phyloP scores from a whole-genome alignment of 2,329 filamentous ascomycete genomes.

The Scopulariopsis brevicaulis region DNA sequence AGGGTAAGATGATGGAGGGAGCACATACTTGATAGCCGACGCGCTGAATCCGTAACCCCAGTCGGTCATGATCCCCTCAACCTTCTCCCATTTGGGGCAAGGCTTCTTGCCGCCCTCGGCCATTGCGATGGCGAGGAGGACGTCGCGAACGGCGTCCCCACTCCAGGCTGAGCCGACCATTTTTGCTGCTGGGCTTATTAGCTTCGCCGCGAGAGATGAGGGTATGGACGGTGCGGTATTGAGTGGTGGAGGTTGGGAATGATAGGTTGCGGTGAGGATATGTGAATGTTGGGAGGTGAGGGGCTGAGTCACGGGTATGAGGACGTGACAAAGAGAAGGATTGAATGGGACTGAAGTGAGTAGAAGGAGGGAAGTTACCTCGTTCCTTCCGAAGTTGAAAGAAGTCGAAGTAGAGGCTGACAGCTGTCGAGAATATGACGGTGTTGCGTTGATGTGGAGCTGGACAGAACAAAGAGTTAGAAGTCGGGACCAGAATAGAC shows the following conservation, averaged over 20 bases:
- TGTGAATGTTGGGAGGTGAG: background rate
- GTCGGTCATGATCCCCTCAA: conserved; percentile 22
- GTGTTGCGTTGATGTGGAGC: background rate
- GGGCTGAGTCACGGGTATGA: background rate
- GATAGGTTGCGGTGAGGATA: background rate
- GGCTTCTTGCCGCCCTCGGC: conserved; percentile 17
- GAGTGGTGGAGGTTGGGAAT: background rate
- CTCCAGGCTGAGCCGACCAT: background rate
- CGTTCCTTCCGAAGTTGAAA: background rate
- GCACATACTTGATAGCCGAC: conserved; percentile 26
- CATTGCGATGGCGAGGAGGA: conserved; percentile 18
- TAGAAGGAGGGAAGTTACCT: background rate
- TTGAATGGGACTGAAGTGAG: background rate
- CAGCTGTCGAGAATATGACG: background rate
- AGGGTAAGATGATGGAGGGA: conserved; percentile 17
- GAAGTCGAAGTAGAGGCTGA: background rate
- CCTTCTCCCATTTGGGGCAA: conserved; percentile 17
- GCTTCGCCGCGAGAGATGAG: background rate
- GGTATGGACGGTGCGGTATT: background rate
- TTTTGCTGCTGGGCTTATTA: background rate
- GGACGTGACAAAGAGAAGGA: background rate
- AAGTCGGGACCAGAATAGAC: no score
- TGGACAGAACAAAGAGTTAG: background rate
- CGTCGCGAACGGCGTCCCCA: background rate
- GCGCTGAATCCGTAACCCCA: conserved; percentile 21